Conservation (phyloP, 306 rosid species). For the Cotoneaster glaucophyllus region DNA sequence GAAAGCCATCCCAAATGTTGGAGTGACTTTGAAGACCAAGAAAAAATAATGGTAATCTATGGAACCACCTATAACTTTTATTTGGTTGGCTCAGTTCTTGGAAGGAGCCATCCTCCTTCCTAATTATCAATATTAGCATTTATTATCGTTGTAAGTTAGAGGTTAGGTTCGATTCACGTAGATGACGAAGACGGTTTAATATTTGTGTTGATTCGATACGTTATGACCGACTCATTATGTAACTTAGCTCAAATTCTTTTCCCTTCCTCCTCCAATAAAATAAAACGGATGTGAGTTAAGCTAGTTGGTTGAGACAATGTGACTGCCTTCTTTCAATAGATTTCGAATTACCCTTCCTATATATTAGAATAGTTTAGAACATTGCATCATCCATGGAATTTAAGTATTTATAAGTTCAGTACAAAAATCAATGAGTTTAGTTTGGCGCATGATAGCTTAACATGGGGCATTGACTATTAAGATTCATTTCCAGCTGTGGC, state of each 20-base stretch:
- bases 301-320: fast-evolving
- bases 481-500: not conserved
- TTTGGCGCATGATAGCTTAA: not conserved
- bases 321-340: not conserved
- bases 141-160: too few relatives aligned
- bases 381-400: not conserved
- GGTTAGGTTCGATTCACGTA: too few relatives aligned
- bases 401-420: not conserved
- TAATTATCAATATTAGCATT: too few relatives aligned
- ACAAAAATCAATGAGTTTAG: not conserved
- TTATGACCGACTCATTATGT: not conserved
- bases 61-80: too few relatives aligned
- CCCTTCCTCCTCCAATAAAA: not conserved
- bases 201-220: too few relatives aligned
- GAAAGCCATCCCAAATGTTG: not conserved
- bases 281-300: too few relatives aligned
- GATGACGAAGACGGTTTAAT: too few relatives aligned
- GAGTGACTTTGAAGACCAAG: not conserved
- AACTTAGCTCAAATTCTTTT: not conserved
- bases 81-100: not conserved
- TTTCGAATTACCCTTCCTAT: fast-evolving
- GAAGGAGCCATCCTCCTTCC: too few relatives aligned
- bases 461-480: not conserved
- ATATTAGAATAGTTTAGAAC: not conserved
- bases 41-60: not conserved